Percentiles rank a stretch among this genome's conserved stretches.
These are phyloP conservation scores for Vitis hybrid DNA, from an alignment of 177 flowering plant species.

Conservation along the genomic window DNA sequence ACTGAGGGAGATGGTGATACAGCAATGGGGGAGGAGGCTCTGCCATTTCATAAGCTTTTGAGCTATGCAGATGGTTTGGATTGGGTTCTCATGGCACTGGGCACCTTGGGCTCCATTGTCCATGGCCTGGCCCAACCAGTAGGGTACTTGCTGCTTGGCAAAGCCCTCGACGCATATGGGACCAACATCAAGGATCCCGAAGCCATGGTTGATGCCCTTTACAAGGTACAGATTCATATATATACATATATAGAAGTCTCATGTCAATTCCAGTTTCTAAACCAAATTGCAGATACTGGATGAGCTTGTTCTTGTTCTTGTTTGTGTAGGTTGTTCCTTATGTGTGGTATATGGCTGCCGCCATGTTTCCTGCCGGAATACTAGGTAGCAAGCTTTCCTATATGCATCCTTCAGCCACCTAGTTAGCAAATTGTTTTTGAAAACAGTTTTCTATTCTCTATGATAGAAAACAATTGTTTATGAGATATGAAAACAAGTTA, in stretches of 20 bases:
- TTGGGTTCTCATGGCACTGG: slow-evolving; percentile 62
- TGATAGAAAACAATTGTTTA: neutral
- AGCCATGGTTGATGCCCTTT: slow-evolving; percentile 60
- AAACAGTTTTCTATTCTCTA: neutral
- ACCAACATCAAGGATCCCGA: slow-evolving; percentile 36
- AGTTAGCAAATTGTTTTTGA: too few relatives aligned
- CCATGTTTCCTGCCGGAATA: slow-evolving; percentile 65
- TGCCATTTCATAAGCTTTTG: slow-evolving; percentile 55
- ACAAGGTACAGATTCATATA: slow-evolving; percentile 32
- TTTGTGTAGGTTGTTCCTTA: slow-evolving; percentile 53
- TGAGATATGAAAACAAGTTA: too few relatives aligned
- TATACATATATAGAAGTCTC: too few relatives aligned
- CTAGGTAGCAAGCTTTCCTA: slow-evolving; percentile 33
- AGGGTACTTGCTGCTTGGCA: slow-evolving; percentile 65
- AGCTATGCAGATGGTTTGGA: slow-evolving; percentile 62
- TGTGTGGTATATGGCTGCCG: slow-evolving; percentile 68
- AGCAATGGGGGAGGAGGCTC: neutral
- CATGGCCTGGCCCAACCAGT: slow-evolving; percentile 71
- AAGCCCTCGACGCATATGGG: slow-evolving; percentile 65
- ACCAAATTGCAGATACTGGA: neutral
- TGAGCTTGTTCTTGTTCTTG: neutral
- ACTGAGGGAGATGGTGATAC: too few relatives aligned
- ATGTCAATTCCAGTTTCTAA: too few relatives aligned
- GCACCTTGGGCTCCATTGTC: slow-evolving; percentile 56
- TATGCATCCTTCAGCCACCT: neutral